These are phyloP conservation scores for Tolypocladium tundrense DNA, from an alignment of 2,329 filamentous ascomycete species.

Conservation along the genomic window DNA sequence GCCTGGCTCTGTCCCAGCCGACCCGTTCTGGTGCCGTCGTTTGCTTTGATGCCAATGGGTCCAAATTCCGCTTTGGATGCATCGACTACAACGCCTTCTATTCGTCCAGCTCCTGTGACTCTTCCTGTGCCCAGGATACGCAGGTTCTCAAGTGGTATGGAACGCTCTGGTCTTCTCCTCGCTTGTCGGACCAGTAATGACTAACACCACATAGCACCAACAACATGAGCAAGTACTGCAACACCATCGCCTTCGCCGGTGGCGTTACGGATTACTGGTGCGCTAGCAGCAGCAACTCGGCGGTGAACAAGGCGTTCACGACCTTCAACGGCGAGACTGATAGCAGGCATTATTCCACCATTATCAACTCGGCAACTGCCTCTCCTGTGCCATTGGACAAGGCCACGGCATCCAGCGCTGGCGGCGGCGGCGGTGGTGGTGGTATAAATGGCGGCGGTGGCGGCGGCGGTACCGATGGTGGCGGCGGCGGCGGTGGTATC, in stretches of 20 bases:
- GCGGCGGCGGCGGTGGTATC: too few relatives aligned
- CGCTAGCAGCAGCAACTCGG: conserved; percentile 20
- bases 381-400: too few relatives aligned
- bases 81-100: conserved; percentile 25
- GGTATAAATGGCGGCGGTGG: too few relatives aligned
- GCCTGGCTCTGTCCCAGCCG: conserved; percentile 24
- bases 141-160: conserved; percentile 36
- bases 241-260: conserved; percentile 31
- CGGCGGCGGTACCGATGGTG: too few relatives aligned
- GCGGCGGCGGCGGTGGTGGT: too few relatives aligned
- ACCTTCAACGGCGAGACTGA: conserved; percentile 27
- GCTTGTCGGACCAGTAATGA: not conserved
- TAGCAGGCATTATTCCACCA: not conserved
- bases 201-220: conserved; percentile 21
- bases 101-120: conserved; percentile 25
- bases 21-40: conserved; percentile 25
- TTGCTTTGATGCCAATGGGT: conserved; percentile 28
- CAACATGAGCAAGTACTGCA: conserved; percentile 27
- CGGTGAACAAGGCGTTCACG: conserved; percentile 25
- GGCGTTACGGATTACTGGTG: conserved; percentile 36
- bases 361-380: not conserved
- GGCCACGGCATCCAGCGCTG: too few relatives aligned
- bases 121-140: conserved; percentile 27
- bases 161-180: not conserved
- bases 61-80: conserved; percentile 25